Base-by-base conservation (phyloP, 2,329 filamentous ascomycete genomes). In the Rhynchosporium secalis region DNA sequence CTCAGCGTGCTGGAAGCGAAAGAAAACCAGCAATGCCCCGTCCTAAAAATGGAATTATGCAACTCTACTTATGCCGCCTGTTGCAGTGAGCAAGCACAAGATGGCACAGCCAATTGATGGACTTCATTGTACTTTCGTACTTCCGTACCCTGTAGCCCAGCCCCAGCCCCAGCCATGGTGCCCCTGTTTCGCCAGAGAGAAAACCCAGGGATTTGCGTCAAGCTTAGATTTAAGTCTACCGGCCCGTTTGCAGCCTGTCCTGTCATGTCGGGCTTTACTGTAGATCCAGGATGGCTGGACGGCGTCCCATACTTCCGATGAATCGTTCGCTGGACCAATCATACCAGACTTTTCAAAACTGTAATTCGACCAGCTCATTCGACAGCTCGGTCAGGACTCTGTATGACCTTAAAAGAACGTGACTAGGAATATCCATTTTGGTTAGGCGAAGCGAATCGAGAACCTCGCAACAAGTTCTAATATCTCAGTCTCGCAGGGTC, bases 11-110 rank as follows among this genome's bases (percentile, higher is more conserved):
- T 28, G 26, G 36, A 26, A 40, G 4, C n/a, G 51, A 54, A 54
- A 54, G 38, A 40, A 54, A 54, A 36, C 40, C 51, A 8, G 51
- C 51, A 54, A 54, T 40, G 51, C 51, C 51, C 51, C 51, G 20
- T 54, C 51, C 51, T 36, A 54, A 29, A 20, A 28, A 12, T 12
- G 12, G 36, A 20, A 12, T 20, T 20, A 40, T 54, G 10, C 38
- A 28, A 10, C 51, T 20, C 20, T 20, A 20, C 20, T 20, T 20
- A 20, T 20, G 20, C 20, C 20, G 20, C 20, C 20, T 20, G 1
- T 20, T 20, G 20, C 20, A 20, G 20, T 20, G 20, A 20, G 10
- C 26, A 36, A 54, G n/a, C 33, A 8, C 20, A 38, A 8, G 12
- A 10, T n/a, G 15, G 20, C 40, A 38, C 51, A 41, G 33, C 51